Percentiles rank a stretch among this genome's conserved stretches.
Conservation (phyloP, 1,139 yeast species). For the Suhomyces anneliseae region DNA sequence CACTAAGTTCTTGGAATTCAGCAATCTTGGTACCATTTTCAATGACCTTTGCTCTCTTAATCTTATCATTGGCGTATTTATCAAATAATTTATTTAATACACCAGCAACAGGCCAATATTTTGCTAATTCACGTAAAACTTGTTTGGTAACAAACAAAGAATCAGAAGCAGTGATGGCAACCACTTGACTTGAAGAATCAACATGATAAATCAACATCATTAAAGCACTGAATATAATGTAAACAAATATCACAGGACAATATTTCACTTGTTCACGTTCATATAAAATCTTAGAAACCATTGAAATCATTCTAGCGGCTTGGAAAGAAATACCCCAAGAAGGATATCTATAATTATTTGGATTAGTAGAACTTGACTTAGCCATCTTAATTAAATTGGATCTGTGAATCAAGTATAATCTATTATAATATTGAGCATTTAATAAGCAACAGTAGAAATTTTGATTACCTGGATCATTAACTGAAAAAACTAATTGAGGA, state of each 20-base stretch:
- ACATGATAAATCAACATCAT: slow-evolving; percentile 75
- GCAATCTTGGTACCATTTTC: slow-evolving; percentile 41
- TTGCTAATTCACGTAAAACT: slow-evolving; percentile 54
- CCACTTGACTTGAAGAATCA: slow-evolving; percentile 56
- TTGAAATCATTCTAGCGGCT: slow-evolving; percentile 78
- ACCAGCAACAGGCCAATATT: slow-evolving; percentile 46
- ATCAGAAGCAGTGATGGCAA: slow-evolving; percentile 60
- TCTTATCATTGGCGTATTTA: slow-evolving; percentile 47
- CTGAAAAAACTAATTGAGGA: slow-evolving; percentile 59
- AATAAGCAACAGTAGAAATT: slow-evolving; percentile 60
- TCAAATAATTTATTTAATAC: slow-evolving; percentile 44
- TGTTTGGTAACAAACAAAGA: slow-evolving; percentile 54
- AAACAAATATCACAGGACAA: slow-evolving; percentile 57
- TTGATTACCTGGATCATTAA: slow-evolving; percentile 54
- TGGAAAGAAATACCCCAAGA: slow-evolving; percentile 86
- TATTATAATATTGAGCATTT: slow-evolving; percentile 72
- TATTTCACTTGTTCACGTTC: slow-evolving; percentile 52
- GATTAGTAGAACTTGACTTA: slow-evolving; percentile 40
- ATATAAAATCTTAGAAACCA: slow-evolving; percentile 59
- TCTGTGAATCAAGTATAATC: slow-evolving; percentile 70
- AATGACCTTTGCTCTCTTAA: slow-evolving; percentile 45
- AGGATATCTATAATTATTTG: slow-evolving; percentile 61
- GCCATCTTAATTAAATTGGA: slow-evolving; percentile 63
- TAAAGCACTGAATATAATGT: slow-evolving; percentile 66
- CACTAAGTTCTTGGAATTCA: slow-evolving; percentile 37